Percentiles rank a stretch among this genome's conserved stretches.
phyloP scores from a whole-genome alignment of 106 monocot species.

The Platanthera guangdongensis region DNA sequence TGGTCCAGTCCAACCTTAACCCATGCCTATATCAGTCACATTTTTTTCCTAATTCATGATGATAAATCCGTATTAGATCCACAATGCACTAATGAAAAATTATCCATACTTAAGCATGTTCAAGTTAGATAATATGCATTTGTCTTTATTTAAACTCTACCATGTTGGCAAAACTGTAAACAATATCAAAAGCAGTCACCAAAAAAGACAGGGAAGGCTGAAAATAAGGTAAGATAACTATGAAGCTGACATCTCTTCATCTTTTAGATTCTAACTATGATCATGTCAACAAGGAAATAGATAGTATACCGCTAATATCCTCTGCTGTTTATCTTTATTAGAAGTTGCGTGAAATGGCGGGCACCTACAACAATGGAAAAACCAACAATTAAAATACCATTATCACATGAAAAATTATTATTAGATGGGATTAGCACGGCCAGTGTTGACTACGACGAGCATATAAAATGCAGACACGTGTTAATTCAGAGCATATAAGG shows the following conservation, averaged over 20 bases:
- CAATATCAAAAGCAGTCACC: background rate
- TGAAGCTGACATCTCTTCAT: background rate
- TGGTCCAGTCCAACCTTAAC: no score
- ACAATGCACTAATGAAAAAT: background rate
- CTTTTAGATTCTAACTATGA: background rate
- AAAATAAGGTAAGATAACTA: background rate
- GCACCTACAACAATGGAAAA: constrained; percentile 24
- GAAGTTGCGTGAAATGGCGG: constrained; percentile 57
- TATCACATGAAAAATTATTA: background rate
- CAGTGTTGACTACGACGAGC: no score
- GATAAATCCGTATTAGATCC: background rate
- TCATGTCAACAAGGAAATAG: background rate
- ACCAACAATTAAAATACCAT: background rate
- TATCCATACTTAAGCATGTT: background rate
- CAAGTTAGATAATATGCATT: background rate
- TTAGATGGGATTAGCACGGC: no score
- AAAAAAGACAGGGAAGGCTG: background rate
- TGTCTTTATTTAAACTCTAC: background rate
- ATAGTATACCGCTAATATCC: constrained; percentile 45
- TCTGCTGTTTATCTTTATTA: constrained; percentile 52
- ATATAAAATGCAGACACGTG: no score
- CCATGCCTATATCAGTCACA: no score
- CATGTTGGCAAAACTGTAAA: background rate
- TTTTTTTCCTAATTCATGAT: background rate
- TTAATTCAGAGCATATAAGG: no score